A percentile compares a stretch with the other conserved stretches of the same genome.
These are phyloP conservation scores for Dictyostelium capitatum DNA, from an alignment of 78 protist genomes.

Conservation along the genomic window DNA sequence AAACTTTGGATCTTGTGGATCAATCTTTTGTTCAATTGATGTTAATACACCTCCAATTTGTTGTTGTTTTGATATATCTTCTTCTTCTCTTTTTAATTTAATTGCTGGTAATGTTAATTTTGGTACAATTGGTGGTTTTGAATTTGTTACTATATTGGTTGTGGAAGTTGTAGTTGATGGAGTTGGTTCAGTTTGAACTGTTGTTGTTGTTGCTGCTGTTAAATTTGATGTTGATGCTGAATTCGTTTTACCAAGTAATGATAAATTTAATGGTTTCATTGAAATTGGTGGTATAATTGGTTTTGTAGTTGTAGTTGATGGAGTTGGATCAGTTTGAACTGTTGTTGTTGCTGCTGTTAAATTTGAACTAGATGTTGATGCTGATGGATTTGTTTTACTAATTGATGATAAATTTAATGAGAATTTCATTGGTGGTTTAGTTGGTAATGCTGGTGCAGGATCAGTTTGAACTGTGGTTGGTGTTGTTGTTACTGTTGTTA, in stretches of 20 bases:
- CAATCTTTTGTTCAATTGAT: constrained; percentile 62
- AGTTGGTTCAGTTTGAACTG: neutral
- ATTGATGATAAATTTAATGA: constrained; percentile 21
- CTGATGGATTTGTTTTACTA: neutral
- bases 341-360: neutral
- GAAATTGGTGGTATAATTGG: neutral
- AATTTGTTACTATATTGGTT: neutral
- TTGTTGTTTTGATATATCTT: neutral
- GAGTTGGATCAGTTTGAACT: neutral
- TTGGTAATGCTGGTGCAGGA: neutral
- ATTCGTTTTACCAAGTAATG: neutral
- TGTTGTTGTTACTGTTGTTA: neutral
- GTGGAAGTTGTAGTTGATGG: neutral
- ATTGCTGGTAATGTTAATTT: constrained; percentile 44
- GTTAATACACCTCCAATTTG: constrained; percentile 10
- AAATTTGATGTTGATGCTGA: neutral
- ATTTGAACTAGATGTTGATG: neutral
- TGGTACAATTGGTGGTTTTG: constrained; percentile 30
- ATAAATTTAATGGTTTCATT: neutral
- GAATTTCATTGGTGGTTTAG: neutral
- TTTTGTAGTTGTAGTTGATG: neutral
- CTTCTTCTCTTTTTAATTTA: constrained; percentile 36
- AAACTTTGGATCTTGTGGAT: constrained; percentile 71
- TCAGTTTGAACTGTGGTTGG: neutral
- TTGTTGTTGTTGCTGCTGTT: neutral